A percentile compares a stretch with the other conserved stretches of the same genome.
phyloP scores from a whole-genome alignment of 148 eudicot species.

The Nepenthes gracilis region DNA sequence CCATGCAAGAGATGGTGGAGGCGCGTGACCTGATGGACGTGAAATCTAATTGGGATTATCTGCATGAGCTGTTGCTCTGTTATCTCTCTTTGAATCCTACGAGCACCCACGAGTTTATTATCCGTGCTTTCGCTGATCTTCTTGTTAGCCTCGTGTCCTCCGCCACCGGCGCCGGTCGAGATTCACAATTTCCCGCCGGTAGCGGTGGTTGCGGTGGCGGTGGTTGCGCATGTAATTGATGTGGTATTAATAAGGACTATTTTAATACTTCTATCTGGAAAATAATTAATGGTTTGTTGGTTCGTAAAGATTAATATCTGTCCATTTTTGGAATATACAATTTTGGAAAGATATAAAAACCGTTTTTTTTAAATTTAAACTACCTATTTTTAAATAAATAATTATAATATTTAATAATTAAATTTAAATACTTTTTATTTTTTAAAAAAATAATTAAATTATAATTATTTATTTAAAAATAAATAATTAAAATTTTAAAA shows the following conservation, averaged over 20 bases:
- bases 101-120: constrained; percentile 69
- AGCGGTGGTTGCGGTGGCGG: neutral
- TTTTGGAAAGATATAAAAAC: no score
- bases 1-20: constrained; percentile 98
- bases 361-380: no score
- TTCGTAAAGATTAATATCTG: neutral
- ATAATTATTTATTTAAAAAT: no score
- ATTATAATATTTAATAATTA: no score
- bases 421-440: no score
- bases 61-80: constrained; percentile 66
- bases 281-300: neutral
- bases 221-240: constrained; percentile 2
- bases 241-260: neutral
- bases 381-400: no score
- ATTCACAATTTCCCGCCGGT: neutral
- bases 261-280: neutral
- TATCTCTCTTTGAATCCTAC: constrained; percentile 68
- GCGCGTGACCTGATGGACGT: constrained; percentile 46
- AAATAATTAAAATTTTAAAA: no score
- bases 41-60: constrained; percentile 45
- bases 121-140: constrained; percentile 82
- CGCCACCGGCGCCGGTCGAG: neutral
- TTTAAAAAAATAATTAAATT: no score
- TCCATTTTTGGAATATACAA: no score
- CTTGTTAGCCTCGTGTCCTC: constrained; percentile 46